A percentile compares a stretch with the other conserved stretches of the same genome.
Evolutionary conservation across 1,284 basidiomycete species (phyloP).

Genomic region (Malassezia caprae): DNA sequence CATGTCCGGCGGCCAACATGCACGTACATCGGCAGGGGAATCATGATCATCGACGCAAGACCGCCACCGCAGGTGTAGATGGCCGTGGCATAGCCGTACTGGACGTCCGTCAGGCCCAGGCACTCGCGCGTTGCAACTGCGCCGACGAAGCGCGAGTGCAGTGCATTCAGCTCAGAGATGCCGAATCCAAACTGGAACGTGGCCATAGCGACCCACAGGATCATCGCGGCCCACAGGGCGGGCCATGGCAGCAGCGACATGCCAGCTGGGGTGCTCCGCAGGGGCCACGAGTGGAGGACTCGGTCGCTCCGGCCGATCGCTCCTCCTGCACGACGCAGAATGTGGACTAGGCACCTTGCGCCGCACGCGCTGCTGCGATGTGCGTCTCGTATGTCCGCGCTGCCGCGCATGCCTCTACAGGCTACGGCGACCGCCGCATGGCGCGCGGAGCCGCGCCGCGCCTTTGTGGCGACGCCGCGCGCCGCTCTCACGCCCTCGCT

Average conservation of each 20-base stretch:
- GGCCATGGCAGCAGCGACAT: not conserved
- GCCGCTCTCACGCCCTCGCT: not conserved
- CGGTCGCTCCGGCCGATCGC: not conserved
- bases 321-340: not conserved
- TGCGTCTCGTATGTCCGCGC: not conserved
- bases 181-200: slow-evolving; percentile 41
- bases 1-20: slow-evolving; percentile 18
- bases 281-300: not conserved
- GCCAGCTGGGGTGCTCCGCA: not conserved
- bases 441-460: not conserved
- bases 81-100: slow-evolving; percentile 48
- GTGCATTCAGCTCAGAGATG: slow-evolving; percentile 41
- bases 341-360: not conserved
- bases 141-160: slow-evolving; percentile 27
- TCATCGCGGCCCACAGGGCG: not conserved
- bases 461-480: not conserved
- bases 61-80: slow-evolving; percentile 81
- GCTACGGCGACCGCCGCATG: not conserved
- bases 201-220: slow-evolving; percentile 30
- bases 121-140: slow-evolving; percentile 1
- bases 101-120: slow-evolving; percentile 1
- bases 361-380: not conserved
- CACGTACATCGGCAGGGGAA: slow-evolving; percentile 17
- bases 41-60: slow-evolving; percentile 52
- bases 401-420: not conserved